A percentile compares a stretch with the other conserved stretches of the same genome.
phyloP scores from a whole-genome alignment of 495 filamentous ascomycete genomes.

The Penicillium arizonense region DNA sequence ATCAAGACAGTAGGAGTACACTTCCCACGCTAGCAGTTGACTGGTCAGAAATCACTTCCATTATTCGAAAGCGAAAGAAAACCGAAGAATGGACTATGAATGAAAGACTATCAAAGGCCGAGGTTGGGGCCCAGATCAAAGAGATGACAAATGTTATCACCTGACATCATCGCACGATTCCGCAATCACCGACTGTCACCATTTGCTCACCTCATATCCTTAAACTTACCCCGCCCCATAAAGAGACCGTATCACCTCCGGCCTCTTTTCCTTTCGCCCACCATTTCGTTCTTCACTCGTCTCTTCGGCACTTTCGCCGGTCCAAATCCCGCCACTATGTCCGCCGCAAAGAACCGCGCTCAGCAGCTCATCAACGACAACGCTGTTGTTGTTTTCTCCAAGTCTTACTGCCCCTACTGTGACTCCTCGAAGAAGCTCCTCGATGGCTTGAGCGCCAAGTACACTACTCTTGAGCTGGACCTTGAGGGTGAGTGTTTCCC shows the following conservation, averaged over 20 bases:
- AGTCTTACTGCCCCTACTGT: slow-evolving; percentile 98
- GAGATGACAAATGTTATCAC: slow-evolving; percentile 25
- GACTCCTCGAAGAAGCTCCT: slow-evolving; percentile 72
- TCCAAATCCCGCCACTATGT: slow-evolving; percentile 63
- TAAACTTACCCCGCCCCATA: slow-evolving; percentile 2
- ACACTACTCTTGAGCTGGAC: slow-evolving; percentile 78
- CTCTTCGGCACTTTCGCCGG: slow-evolving; percentile 66
- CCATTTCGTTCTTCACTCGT: slow-evolving; percentile 73
- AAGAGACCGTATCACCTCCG: slow-evolving; percentile 12
- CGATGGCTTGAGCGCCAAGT: slow-evolving; percentile 67
- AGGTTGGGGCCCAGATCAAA: not conserved
- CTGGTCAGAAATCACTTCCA: too few species aligned
- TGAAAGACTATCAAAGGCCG: too few species aligned
- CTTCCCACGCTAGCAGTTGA: too few species aligned
- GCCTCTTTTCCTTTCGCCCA: slow-evolving; percentile 39
- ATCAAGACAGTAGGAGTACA: too few species aligned
- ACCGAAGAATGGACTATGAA: too few species aligned
- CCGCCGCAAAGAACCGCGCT: slow-evolving; percentile 82
- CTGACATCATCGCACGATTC: slow-evolving; percentile 31
- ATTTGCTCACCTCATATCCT: slow-evolving; percentile 1
- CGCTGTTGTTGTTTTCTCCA: slow-evolving; percentile 91
- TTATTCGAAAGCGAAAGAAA: too few species aligned
- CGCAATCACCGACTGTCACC: slow-evolving; percentile 11
- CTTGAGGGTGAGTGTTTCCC: slow-evolving; percentile 60
- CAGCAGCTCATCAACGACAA: slow-evolving; percentile 89